Percentiles rank a stretch among this genome's conserved stretches.
Evolutionary conservation across 164 flowering plant species (phyloP).

Genomic region (Stephania japonica): DNA sequence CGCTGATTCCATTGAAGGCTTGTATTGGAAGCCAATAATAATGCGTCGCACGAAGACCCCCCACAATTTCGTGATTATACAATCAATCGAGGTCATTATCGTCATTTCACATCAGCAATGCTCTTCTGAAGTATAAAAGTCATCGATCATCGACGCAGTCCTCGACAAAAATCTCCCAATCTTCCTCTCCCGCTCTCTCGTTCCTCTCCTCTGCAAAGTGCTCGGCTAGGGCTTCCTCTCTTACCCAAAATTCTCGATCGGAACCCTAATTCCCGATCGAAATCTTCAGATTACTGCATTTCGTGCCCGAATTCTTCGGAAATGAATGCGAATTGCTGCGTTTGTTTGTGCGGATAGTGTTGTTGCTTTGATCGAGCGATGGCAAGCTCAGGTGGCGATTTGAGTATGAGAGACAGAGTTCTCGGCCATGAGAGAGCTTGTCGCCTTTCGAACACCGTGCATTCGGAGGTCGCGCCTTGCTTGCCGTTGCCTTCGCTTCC

Average conservation of each 20-base stretch:
- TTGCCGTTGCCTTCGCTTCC: slow-evolving; percentile 85
- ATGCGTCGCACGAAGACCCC: not conserved
- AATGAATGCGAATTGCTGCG: slow-evolving; percentile 6
- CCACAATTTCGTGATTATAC: not conserved
- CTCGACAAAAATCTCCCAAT: slow-evolving; percentile 14
- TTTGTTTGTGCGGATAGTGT: not conserved
- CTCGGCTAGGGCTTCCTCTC: slow-evolving; percentile 19
- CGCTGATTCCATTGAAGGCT: not conserved
- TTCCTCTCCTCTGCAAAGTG: slow-evolving; percentile 14
- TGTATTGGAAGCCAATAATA: not conserved
- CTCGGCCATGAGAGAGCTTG: slow-evolving; percentile 32
- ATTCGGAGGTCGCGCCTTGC: slow-evolving; percentile 78
- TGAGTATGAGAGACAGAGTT: slow-evolving; percentile 19
- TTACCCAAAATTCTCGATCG: not conserved
- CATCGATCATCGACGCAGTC: not conserved
- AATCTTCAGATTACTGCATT: slow-evolving; percentile 3
- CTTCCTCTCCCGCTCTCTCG: slow-evolving; percentile 17
- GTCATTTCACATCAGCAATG: not conserved
- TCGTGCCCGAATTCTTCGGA: not conserved
- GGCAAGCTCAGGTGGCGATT: slow-evolving; percentile 24
- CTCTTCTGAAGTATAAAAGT: not conserved
- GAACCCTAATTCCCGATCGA: slow-evolving; percentile 11
- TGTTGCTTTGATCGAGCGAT: slow-evolving; percentile 23
- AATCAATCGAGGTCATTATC: not conserved
- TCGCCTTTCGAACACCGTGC: slow-evolving; percentile 58